Conservation (phyloP, 2,329 filamentous ascomycete species). For the Pezicula radicicola region DNA sequence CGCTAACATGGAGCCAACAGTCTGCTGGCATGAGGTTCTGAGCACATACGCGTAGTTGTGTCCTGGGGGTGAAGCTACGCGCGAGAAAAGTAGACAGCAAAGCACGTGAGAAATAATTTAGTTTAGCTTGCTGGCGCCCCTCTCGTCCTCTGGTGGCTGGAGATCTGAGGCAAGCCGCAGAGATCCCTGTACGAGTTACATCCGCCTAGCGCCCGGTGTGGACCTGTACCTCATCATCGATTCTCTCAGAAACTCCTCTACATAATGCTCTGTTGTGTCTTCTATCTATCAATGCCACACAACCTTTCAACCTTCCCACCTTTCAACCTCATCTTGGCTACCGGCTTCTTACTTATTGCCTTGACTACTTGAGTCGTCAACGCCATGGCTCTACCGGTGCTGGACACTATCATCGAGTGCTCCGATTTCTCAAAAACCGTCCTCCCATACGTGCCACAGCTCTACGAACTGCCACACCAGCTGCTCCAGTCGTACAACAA, state of each 20-base stretch:
- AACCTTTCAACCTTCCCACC: neutral
- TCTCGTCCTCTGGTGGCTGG: too few relatives aligned
- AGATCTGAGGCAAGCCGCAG: too few relatives aligned
- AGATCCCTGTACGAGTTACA: neutral
- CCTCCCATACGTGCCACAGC: slow-evolving; percentile 68
- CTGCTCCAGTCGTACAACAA: slow-evolving; percentile 58
- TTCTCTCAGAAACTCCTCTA: neutral
- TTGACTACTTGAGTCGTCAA: neutral
- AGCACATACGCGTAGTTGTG: neutral
- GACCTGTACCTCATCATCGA: neutral
- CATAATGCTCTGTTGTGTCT: neutral
- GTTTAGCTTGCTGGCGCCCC: too few relatives aligned
- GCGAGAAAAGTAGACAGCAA: neutral
- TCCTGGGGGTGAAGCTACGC: neutral
- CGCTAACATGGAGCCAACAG: neutral
- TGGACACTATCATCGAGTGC: slow-evolving; percentile 70
- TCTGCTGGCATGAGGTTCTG: neutral
- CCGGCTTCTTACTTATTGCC: neutral
- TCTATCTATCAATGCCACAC: neutral
- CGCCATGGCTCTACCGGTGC: slow-evolving; percentile 51
- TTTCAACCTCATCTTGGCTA: neutral
- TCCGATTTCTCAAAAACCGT: slow-evolving; percentile 74
- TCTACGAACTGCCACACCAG: slow-evolving; percentile 66
- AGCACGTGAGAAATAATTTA: too few relatives aligned
- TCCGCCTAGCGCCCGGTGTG: neutral